Percentiles rank a stretch among this genome's conserved stretches.
phyloP scores from a whole-genome alignment of 805 yeast genomes.

The Suhomyces tanzawaensis region DNA sequence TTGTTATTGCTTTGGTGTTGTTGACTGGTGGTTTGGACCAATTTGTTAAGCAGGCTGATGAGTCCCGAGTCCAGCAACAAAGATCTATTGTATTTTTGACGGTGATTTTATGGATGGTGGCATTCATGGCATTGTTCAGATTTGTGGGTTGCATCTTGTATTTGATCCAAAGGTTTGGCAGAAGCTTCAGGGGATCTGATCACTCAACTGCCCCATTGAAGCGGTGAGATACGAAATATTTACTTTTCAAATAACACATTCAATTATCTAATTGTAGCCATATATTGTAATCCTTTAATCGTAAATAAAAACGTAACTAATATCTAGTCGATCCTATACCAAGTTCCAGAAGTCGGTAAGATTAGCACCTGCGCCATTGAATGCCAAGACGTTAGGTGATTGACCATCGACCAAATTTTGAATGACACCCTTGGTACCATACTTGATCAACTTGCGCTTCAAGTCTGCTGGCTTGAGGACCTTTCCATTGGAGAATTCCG shows the following conservation, averaged over 20 bases:
- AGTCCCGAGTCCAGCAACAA: slow-evolving; percentile 4
- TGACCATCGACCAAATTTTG: slow-evolving; percentile 61
- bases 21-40: slow-evolving; percentile 46
- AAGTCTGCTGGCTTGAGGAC: slow-evolving; percentile 68
- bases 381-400: slow-evolving; percentile 75
- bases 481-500: slow-evolving; percentile 55
- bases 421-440: slow-evolving; percentile 59
- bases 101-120: slow-evolving; percentile 60
- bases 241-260: background rate
- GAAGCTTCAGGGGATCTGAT: slow-evolving; percentile 21
- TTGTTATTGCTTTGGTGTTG: slow-evolving; percentile 41
- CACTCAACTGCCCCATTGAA: background rate
- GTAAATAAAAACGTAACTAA: background rate
- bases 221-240: background rate
- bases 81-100: slow-evolving; percentile 45
- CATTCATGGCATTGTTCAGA: slow-evolving; percentile 57
- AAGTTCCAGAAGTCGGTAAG: slow-evolving; percentile 60
- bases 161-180: slow-evolving; percentile 37
- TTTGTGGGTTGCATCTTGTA: slow-evolving; percentile 53
- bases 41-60: slow-evolving; percentile 23
- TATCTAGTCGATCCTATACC: background rate
- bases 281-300: background rate
- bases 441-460: slow-evolving; percentile 71
- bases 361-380: slow-evolving; percentile 79
- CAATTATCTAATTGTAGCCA: background rate